These are phyloP conservation scores for Nelumbo lutea DNA, from an alignment of 164 flowering plant genomes.

Conservation along the genomic window DNA sequence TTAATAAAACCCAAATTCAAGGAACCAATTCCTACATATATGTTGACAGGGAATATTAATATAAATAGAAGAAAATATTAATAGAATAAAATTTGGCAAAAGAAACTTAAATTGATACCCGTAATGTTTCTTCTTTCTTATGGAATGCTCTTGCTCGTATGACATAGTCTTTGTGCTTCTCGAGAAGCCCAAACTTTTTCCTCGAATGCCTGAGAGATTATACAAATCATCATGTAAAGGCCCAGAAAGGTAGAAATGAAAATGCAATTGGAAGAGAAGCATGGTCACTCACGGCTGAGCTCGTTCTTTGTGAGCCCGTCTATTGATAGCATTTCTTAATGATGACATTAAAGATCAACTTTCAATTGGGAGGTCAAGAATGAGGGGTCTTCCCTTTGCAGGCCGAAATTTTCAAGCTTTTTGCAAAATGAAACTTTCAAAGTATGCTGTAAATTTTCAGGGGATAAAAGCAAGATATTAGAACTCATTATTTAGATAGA, in stretches of 20 bases:
- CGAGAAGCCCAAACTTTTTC: slow-evolving; percentile 73
- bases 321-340: slow-evolving; percentile 55
- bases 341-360: slow-evolving; percentile 61
- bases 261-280: neutral
- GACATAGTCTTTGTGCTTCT: slow-evolving; percentile 88
- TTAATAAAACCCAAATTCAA: neutral
- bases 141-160: slow-evolving; percentile 67
- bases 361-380: neutral
- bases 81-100: neutral
- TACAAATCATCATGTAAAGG: slow-evolving; percentile 4
- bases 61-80: neutral
- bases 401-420: too few species aligned
- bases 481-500: too few species aligned
- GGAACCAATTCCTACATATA: neutral
- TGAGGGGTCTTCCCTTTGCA: neutral
- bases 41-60: neutral
- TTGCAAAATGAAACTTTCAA: too few species aligned
- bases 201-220: slow-evolving; percentile 35
- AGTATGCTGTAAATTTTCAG: too few species aligned
- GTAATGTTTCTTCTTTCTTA: slow-evolving; percentile 58
- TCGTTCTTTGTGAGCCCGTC: slow-evolving; percentile 81
- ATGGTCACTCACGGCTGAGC: slow-evolving; percentile 69
- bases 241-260: neutral
- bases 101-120: slow-evolving; percentile 27
- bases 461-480: too few species aligned